A percentile compares a stretch with the other conserved stretches of the same genome.
Conservation (phyloP, 1,284 basidiomycete species). For the Phellinidium pouzarii region DNA sequence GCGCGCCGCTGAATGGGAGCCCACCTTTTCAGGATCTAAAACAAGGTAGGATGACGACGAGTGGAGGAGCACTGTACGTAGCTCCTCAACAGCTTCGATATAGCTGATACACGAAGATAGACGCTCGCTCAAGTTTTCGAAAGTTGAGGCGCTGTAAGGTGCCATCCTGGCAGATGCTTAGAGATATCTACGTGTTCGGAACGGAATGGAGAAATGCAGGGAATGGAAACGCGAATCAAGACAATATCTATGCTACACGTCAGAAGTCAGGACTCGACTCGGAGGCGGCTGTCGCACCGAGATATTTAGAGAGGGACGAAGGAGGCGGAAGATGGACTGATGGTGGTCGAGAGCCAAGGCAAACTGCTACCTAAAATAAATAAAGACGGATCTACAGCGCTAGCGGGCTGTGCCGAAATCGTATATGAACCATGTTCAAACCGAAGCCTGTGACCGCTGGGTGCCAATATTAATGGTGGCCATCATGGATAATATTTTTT, state of each 20-base stretch:
- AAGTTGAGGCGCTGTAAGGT: conserved; percentile 3
- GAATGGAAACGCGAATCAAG: not conserved
- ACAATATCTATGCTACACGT: not conserved
- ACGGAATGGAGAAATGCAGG: not conserved
- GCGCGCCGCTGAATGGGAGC: not conserved
- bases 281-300: not conserved
- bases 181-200: not conserved
- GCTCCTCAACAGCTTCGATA: conserved; percentile 10
- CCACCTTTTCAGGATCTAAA: conserved; percentile 14
- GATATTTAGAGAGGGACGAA: not conserved
- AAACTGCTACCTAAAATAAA: not conserved
- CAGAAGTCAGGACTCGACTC: conserved; percentile 1
- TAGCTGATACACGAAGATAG: conserved; percentile 9
- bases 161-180: conserved; percentile 2
- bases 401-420: conserved; percentile 18
- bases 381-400: conserved; percentile 14
- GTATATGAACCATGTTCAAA: not conserved
- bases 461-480: too few relatives aligned
- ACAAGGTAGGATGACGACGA: conserved; percentile 13
- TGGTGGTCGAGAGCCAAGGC: conserved; percentile 14
- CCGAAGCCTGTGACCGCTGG: not conserved
- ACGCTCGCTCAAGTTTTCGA: conserved; percentile 8
- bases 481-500: too few relatives aligned
- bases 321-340: not conserved
- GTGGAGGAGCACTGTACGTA: conserved; percentile 12